phyloP scores from a whole-genome alignment of 176 grass and related monocot genomes.

The Avena sativa region DNA sequence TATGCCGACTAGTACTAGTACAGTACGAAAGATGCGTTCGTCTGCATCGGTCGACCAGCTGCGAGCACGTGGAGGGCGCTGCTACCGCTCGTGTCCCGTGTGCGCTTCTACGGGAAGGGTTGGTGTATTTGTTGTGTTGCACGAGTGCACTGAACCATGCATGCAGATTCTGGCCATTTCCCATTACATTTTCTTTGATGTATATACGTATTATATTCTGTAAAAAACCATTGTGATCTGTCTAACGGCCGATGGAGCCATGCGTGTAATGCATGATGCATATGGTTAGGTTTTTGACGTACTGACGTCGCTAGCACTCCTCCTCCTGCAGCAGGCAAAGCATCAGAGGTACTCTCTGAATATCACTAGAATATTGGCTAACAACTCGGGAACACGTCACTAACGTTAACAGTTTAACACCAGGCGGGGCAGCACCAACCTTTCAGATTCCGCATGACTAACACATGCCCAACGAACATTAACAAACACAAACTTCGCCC shows the following conservation, averaged over 20 bases:
- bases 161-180: neutral
- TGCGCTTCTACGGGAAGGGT: neutral
- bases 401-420: neutral
- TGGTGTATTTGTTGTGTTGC: constrained; percentile 41
- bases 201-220: neutral
- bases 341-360: neutral
- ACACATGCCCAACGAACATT: constrained; percentile 40
- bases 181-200: neutral
- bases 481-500: neutral
- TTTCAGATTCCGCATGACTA: constrained; percentile 35
- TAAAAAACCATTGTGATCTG: neutral
- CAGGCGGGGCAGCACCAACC: neutral
- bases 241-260: neutral
- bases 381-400: neutral
- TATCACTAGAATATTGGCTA: neutral
- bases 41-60: neutral
- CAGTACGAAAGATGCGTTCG: neutral
- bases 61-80: neutral
- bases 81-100: neutral
- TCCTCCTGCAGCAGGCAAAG: constrained; percentile 23
- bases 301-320: constrained; percentile 11
- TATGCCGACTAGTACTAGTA: neutral
- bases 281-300: neutral
- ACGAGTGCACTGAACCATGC: constrained; percentile 2
- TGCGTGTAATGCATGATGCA: constrained; percentile 9